These are phyloP conservation scores for Hemerocallis citrina DNA, from an alignment of 106 monocot species.

Conservation along the genomic window DNA sequence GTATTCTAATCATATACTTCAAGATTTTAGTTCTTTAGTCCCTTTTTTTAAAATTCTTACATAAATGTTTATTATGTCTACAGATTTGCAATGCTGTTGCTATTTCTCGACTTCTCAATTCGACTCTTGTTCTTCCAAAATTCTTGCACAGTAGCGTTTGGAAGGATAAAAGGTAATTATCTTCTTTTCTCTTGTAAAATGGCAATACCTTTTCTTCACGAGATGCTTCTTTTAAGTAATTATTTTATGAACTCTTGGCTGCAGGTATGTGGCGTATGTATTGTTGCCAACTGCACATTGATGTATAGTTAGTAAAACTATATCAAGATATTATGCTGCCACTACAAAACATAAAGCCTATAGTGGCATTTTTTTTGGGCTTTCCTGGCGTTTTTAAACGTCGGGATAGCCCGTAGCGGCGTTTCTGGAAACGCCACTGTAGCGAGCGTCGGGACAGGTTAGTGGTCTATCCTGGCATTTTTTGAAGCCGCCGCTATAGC, in stretches of 20 bases:
- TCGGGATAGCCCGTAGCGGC: too few species aligned
- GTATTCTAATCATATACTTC: neutral
- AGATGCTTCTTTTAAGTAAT: neutral
- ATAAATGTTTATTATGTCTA: neutral
- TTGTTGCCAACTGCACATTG: too few species aligned
- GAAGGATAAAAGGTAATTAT: slow-evolving; percentile 55
- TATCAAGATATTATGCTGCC: too few species aligned
- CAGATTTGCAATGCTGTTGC: slow-evolving; percentile 90
- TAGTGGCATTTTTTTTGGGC: too few species aligned
- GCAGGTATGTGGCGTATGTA: neutral
- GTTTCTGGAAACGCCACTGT: too few species aligned
- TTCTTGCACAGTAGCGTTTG: slow-evolving; percentile 68
- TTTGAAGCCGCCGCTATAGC: too few species aligned
- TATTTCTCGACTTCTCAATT: slow-evolving; percentile 61
- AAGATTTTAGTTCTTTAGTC: neutral
- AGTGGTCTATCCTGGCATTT: too few species aligned
- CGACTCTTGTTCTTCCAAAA: slow-evolving; percentile 67
- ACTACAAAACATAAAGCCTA: too few species aligned
- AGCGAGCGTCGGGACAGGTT: too few species aligned
- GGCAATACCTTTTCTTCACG: neutral
- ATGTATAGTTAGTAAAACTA: too few species aligned
- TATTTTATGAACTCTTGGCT: neutral
- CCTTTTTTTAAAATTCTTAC: neutral
- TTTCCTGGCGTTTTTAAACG: too few species aligned
- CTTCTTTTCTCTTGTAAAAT: neutral